phyloP scores from a whole-genome alignment of 2,329 filamentous ascomycete genomes.

The Talaromyces sp. region DNA sequence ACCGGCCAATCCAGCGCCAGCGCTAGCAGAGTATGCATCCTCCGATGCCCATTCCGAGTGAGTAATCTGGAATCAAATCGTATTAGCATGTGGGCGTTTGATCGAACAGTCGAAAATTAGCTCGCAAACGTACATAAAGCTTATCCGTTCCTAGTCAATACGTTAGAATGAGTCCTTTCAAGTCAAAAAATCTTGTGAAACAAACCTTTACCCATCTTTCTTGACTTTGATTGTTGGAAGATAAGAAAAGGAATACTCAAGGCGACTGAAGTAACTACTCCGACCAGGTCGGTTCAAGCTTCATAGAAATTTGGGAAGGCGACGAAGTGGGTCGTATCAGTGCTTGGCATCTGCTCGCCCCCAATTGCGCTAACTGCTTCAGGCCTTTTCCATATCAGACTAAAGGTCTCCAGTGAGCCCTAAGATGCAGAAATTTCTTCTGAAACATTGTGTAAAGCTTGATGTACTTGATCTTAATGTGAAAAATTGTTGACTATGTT shows the following conservation, averaged over 20 bases:
- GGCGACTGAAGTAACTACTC: background rate
- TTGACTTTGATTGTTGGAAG: background rate
- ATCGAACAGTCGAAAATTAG: background rate
- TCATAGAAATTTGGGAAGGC: background rate
- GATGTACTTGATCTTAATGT: background rate
- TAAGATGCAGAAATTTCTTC: background rate
- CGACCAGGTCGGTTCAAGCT: background rate
- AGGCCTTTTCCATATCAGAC: background rate
- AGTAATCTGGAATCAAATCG: constrained; percentile 62
- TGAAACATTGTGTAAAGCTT: background rate
- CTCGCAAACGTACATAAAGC: constrained; percentile 42
- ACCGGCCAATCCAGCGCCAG: constrained; percentile 63
- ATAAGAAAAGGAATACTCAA: background rate
- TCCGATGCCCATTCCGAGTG: constrained; percentile 96
- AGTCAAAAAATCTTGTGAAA: background rate
- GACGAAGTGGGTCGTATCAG: background rate
- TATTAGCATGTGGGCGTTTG: constrained; percentile 18
- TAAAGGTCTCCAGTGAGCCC: background rate
- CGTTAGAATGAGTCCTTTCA: background rate
- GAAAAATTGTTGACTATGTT: background rate
- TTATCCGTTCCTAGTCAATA: constrained; percentile 46
- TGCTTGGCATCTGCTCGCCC: constrained; percentile 1
- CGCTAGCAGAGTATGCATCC: constrained; percentile 81
- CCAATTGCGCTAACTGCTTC: constrained; percentile 17
- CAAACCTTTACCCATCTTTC: constrained; percentile 42